Base-by-base conservation (phyloP, 768 basidiomycete species). In the Tylopilus sp. region DNA sequence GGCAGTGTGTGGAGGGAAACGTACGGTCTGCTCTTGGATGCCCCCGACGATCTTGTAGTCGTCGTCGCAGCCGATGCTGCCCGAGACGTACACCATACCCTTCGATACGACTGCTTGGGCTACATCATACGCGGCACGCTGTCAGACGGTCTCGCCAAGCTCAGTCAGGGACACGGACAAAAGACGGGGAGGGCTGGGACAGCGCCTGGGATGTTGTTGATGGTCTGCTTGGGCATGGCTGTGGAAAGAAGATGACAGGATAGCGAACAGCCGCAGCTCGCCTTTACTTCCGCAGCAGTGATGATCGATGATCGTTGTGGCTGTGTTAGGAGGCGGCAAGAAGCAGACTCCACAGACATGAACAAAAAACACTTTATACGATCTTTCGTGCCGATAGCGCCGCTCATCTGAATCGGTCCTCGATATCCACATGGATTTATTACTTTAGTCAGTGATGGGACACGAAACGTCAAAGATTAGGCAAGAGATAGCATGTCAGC, bases 71-170 rank as follows among this genome's bases (percentile, higher is more conserved):
- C 74, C 74, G 43, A 75, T 65, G 56, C 63, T 73, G 2, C 74
- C 74, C 10, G 74, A 75, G 22, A 72, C 68, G n/a, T 75, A 75
- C 12, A 74, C 62, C 8, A 49, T 64, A 11, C 67, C 63, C 17
- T 57, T 58, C 5, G 71, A 72, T 40, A 71, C 59, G n/a, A 69
- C 62, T 1, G 63, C 73, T 52, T 74, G 73, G 18, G 73, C 71
- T 73, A n/a, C n/a, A n/a, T n/a, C n/a, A 5, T 28, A 28, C 28
- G 28, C 11, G 28, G 28, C 28, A 28, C 7, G 28, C 28, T 28
- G 31, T 38, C 38, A 55, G 33, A 40, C 13, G 28, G 30, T 22
- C 15, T 28, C 28, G 8, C 2, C 40, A 21, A 22, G 22, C 26
- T 7, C 20, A 10, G 8, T 18, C 17, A 6, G 12, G 3, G 18